A percentile compares a stretch with the other conserved stretches of the same genome.
phyloP scores from a whole-genome alignment of 257 asterid species.

The Solanum peruvianum region DNA sequence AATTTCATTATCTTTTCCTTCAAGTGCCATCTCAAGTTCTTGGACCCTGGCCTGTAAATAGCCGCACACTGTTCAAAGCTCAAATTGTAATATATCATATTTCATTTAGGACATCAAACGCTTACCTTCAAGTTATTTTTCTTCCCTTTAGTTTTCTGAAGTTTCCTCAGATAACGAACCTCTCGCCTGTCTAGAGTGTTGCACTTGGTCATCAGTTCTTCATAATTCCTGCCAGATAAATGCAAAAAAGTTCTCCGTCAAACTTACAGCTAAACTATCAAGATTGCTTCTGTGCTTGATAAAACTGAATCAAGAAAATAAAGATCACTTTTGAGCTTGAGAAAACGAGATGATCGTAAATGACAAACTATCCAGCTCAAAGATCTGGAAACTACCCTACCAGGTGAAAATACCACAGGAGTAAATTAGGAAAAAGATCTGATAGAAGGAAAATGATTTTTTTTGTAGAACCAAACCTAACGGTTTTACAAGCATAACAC shows the following conservation, averaged over 20 bases:
- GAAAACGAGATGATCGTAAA: not conserved
- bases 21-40: constrained; percentile 51
- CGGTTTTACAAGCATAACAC: not conserved
- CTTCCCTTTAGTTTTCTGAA: constrained; percentile 69
- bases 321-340: not conserved
- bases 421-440: not conserved
- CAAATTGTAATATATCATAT: not conserved
- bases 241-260: not conserved
- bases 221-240: constrained; percentile 51
- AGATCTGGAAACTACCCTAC: not conserved
- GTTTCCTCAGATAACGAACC: constrained; percentile 51
- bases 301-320: not conserved
- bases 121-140: constrained; percentile 58
- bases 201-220: constrained; percentile 90
- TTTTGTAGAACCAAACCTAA: not conserved
- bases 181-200: constrained; percentile 79
- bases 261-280: not conserved
- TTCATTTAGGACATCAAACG: constrained; percentile 1
- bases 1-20: constrained; percentile 54
- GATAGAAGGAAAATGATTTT: not conserved
- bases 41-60: constrained; percentile 49
- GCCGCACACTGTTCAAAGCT: constrained; percentile 2
- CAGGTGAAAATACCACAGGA: not conserved
- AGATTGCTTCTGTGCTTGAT: not conserved
- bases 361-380: not conserved